phyloP scores from a whole-genome alignment of 2,329 filamentous ascomycete genomes.

The Teratosphaeria gauchensis region DNA sequence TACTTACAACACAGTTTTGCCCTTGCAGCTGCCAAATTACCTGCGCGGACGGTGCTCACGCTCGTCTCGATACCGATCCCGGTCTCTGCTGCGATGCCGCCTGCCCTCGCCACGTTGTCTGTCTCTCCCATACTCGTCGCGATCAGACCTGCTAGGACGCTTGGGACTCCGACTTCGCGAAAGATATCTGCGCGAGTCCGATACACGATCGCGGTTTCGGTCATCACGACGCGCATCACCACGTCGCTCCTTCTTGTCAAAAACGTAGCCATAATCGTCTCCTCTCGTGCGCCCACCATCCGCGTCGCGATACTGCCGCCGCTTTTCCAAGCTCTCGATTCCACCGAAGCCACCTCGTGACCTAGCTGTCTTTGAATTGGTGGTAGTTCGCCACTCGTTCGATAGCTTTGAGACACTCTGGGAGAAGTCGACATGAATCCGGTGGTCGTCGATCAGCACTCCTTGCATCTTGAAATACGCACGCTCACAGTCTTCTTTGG shows the following conservation, averaged over 20 bases:
- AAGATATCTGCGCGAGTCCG: not conserved
- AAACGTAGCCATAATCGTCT: slow-evolving; percentile 66
- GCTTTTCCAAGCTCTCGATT: slow-evolving; percentile 77
- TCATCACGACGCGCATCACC: slow-evolving; percentile 11
- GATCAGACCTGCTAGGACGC: slow-evolving; percentile 2
- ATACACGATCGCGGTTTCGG: slow-evolving; percentile 4
- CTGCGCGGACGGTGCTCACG: slow-evolving; percentile 1
- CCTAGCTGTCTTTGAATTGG: slow-evolving; percentile 66
- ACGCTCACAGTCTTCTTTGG: slow-evolving; percentile 84
- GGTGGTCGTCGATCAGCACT: slow-evolving; percentile 90
- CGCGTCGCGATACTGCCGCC: slow-evolving; percentile 68
- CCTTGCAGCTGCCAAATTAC: not conserved
- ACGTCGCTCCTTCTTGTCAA: slow-evolving; percentile 51
- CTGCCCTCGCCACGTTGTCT: slow-evolving; percentile 1
- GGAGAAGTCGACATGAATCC: slow-evolving; percentile 97
- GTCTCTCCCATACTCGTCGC: not conserved
- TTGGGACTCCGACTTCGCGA: slow-evolving; percentile 5
- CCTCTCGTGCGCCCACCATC: slow-evolving; percentile 28
- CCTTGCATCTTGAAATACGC: slow-evolving; percentile 99
- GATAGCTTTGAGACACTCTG: slow-evolving; percentile 84
- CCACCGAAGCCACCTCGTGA: slow-evolving; percentile 79
- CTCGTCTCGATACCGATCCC: slow-evolving; percentile 3
- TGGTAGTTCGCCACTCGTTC: slow-evolving; percentile 77
- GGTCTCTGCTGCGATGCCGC: slow-evolving; percentile 7
- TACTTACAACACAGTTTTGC: too few relatives aligned